Conservation (phyloP, 148 eudicot genomes). For the Chenopodium quinoa region DNA sequence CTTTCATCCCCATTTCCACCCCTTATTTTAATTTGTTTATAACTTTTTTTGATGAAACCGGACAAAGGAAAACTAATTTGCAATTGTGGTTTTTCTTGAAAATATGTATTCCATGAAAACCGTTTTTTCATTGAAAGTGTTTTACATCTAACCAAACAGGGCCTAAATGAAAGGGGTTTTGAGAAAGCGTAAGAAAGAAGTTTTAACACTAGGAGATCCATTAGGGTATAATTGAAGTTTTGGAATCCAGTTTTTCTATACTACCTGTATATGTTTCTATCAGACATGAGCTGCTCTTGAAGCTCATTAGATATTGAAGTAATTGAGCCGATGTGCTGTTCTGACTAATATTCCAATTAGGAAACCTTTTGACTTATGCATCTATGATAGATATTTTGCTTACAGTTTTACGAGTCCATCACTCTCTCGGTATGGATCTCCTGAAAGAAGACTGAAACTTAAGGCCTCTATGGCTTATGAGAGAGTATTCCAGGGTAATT, state of each 20-base stretch:
- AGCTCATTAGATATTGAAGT: background rate
- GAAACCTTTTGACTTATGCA: background rate
- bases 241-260: background rate
- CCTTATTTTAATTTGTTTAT: no score
- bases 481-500: background rate
- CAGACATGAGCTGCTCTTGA: background rate
- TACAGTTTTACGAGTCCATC: background rate
- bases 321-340: background rate
- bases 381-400: background rate
- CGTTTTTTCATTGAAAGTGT: no score
- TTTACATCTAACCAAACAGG: no score
- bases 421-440: background rate
- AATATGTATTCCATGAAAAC: no score
- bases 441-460: background rate
- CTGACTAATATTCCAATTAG: background rate
- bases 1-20: no score
- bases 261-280: background rate
- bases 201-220: background rate
- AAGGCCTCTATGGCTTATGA: background rate
- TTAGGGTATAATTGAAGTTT: background rate
- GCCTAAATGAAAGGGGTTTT: background rate
- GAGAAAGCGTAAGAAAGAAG: background rate
- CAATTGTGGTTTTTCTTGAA: no score
- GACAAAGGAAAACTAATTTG: no score
- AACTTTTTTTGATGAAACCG: no score